phyloP scores from a whole-genome alignment of 208 protist genomes.

The Endotrypanum monterogeii region DNA sequence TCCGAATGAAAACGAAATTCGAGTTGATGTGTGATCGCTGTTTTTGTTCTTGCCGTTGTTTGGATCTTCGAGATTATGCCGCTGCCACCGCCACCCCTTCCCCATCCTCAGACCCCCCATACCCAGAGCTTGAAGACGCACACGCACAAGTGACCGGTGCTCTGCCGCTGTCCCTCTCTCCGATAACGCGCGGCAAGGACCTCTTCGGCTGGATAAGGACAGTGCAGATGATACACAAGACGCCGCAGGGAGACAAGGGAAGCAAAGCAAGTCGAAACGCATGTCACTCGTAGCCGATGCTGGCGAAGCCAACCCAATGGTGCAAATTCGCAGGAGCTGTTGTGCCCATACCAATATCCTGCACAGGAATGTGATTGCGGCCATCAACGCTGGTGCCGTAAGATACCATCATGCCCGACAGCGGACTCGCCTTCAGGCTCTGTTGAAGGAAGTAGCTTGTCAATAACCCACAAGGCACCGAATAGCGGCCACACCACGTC shows the following conservation, averaged over 20 bases:
- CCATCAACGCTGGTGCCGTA: constrained; percentile 37
- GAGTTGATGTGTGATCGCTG: too few relatives aligned
- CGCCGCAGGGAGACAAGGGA: neutral
- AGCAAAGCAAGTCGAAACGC: neutral
- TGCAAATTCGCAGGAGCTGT: constrained; percentile 29
- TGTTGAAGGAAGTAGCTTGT: constrained; percentile 16
- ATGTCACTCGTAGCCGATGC: constrained; percentile 27
- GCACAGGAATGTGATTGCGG: constrained; percentile 17
- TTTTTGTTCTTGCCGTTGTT: too few relatives aligned
- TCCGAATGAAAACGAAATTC: too few relatives aligned
- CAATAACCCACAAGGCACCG: constrained; percentile 28
- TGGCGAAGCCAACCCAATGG: constrained; percentile 32
- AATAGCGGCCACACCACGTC: constrained; percentile 35
- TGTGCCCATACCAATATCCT: constrained; percentile 31
- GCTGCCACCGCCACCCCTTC: too few relatives aligned
- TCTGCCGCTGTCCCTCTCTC: neutral
- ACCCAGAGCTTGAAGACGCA: too few relatives aligned
- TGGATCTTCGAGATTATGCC: too few relatives aligned
- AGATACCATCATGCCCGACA: constrained; percentile 13
- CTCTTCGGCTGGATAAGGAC: neutral
- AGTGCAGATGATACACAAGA: neutral
- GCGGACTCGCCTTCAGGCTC: constrained; percentile 16
- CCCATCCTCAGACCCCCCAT: too few relatives aligned
- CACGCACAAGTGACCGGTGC: too few relatives aligned
- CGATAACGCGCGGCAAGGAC: neutral